Conservation (phyloP, 495 filamentous ascomycete species). For the Symbiotaphrina buchneri region DNA sequence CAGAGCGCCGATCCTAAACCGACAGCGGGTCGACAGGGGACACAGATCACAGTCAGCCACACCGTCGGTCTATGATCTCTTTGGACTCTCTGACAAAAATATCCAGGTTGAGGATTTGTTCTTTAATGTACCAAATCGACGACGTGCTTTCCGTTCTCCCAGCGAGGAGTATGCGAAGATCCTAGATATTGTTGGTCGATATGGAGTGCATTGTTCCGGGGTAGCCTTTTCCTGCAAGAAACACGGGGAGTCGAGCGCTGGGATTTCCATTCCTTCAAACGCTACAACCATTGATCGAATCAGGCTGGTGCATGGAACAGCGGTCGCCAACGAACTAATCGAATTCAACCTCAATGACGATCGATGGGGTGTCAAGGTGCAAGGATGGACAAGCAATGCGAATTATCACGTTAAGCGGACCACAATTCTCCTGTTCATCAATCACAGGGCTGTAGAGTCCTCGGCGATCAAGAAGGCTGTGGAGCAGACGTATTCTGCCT, state of each 20-base stretch:
- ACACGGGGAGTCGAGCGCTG: conserved; percentile 64
- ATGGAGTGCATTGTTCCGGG: conserved; percentile 80
- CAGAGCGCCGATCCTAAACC: conserved; percentile 76
- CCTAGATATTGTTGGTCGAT: conserved; percentile 79
- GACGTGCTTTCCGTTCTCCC: conserved; percentile 72
- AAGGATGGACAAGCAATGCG: conserved; percentile 73
- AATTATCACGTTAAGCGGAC: conserved; percentile 93
- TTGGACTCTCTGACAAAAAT: neutral
- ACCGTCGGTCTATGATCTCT: neutral
- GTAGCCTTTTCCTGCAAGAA: conserved; percentile 96
- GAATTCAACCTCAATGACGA: conserved; percentile 49
- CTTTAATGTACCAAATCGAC: conserved; percentile 81
- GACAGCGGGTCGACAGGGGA: conserved; percentile 77
- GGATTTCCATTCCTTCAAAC: conserved; percentile 52
- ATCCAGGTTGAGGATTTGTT: conserved; percentile 78
- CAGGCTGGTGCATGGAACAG: conserved; percentile 67
- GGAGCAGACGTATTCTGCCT: conserved; percentile 76
- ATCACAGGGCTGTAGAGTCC: conserved; percentile 91
- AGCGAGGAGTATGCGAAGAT: conserved; percentile 98
- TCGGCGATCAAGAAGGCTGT: conserved; percentile 71
- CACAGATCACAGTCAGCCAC: conserved; percentile 62
- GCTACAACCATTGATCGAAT: conserved; percentile 63
- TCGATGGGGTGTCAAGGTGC: conserved; percentile 62
- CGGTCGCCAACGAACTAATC: conserved; percentile 77
- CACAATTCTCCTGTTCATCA: conserved; percentile 81